Percentiles rank a stretch among this genome's conserved stretches.
These are phyloP conservation scores for Naganishia sp. DNA, from an alignment of 1,284 basidiomycete species.

Conservation along the genomic window DNA sequence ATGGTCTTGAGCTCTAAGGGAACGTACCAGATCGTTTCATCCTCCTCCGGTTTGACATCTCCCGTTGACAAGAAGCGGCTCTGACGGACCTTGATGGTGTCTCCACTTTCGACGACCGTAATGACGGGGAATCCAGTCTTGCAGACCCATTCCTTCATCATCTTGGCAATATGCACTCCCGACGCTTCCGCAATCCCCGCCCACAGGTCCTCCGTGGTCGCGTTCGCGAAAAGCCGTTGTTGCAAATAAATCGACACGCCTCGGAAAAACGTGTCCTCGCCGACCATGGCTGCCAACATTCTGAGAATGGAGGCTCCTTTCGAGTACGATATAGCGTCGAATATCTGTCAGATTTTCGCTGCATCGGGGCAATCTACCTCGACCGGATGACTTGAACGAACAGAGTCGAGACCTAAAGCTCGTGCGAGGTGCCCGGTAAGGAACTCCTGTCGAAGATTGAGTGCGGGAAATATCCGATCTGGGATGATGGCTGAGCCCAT, in stretches of 20 bases:
- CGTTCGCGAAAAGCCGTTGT: slow-evolving; percentile 78
- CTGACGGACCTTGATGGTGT: slow-evolving; percentile 70
- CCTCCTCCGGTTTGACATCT: slow-evolving; percentile 73
- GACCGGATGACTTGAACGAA: slow-evolving; percentile 90
- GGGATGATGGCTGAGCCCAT: slow-evolving; percentile 91
- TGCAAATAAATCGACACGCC: slow-evolving; percentile 91
- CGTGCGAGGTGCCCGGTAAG: slow-evolving; percentile 58
- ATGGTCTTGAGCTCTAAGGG: slow-evolving; percentile 76
- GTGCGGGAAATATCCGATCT: slow-evolving; percentile 63
- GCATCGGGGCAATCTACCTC: slow-evolving; percentile 89
- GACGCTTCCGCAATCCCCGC: slow-evolving; percentile 79
- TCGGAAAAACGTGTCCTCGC: slow-evolving; percentile 82
- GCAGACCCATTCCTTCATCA: slow-evolving; percentile 92
- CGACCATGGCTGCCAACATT: slow-evolving; percentile 87
- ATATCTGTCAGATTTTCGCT: slow-evolving; percentile 68
- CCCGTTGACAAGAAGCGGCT: slow-evolving; percentile 91
- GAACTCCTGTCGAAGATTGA: slow-evolving; percentile 60
- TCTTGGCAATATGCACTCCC: slow-evolving; percentile 70
- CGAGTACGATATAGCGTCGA: slow-evolving; percentile 61
- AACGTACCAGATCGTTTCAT: slow-evolving; percentile 83
- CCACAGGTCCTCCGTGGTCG: slow-evolving; percentile 85
- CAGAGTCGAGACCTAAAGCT: slow-evolving; percentile 80
- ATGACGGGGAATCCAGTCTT: slow-evolving; percentile 88
- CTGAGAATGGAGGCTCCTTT: slow-evolving; percentile 87
- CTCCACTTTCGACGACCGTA: slow-evolving; percentile 68